phyloP scores from a whole-genome alignment of 2,329 filamentous ascomycete species.

The Aplosporella prunicola region DNA sequence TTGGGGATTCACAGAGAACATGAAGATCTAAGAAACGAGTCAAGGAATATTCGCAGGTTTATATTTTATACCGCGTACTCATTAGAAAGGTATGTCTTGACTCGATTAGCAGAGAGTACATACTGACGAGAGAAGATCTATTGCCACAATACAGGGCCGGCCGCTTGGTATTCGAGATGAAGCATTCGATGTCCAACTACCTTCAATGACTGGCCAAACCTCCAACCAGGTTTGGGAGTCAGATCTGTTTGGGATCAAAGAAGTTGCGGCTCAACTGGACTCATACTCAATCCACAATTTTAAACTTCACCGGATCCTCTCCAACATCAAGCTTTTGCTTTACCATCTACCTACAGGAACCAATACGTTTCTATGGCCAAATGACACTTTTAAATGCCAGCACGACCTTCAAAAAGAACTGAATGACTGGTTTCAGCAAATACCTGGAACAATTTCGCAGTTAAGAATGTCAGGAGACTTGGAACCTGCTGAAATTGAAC shows the following conservation, averaged over 20 bases:
- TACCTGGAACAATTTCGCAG: constrained; percentile 7
- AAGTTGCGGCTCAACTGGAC: constrained; percentile 9
- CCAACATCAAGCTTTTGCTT: constrained; percentile 21
- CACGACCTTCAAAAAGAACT: constrained; percentile 15
- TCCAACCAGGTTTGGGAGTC: constrained; percentile 1
- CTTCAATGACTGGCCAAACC: constrained; percentile 11
- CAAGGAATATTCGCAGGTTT: constrained; percentile 16
- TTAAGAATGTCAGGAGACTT: constrained; percentile 3
- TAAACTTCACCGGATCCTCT: constrained; percentile 18
- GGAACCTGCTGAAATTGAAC: constrained; percentile 12
- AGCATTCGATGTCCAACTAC: constrained; percentile 26
- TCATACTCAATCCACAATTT: constrained; percentile 21
- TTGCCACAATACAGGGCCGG: constrained; percentile 31
- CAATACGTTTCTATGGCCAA: constrained; percentile 16
- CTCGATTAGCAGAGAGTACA: background rate
- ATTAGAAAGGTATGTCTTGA: constrained; percentile 23
- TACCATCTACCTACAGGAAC: constrained; percentile 18
- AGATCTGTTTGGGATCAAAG: constrained; percentile 9
- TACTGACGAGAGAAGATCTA: constrained; percentile 17
- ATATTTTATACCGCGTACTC: constrained; percentile 30
- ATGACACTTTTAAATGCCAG: constrained; percentile 14
- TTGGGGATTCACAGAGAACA: constrained; percentile 30
- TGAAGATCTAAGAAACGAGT: constrained; percentile 7
- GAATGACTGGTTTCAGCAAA: constrained; percentile 16
- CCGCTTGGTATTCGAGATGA: constrained; percentile 31